Conservation (phyloP, 495 filamentous ascomycete genomes). For the Lophiostoma macrostomum region DNA sequence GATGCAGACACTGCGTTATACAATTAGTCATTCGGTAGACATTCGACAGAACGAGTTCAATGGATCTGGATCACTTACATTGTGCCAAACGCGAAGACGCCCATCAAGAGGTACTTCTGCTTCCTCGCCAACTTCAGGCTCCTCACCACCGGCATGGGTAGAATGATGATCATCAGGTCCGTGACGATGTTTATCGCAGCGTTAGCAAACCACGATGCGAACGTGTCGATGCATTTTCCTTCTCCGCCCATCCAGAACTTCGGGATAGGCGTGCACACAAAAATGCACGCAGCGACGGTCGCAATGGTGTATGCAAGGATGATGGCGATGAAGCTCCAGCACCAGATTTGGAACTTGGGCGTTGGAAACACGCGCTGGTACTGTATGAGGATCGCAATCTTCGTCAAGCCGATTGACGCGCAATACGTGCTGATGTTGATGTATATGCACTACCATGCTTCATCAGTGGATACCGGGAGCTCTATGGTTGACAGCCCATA, state of each 20-base stretch:
- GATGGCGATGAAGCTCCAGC: conserved; percentile 27
- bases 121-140: conserved; percentile 30
- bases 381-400: conserved; percentile 37
- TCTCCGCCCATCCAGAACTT: conserved; percentile 41
- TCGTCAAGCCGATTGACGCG: conserved; percentile 28
- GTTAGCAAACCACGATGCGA: conserved; percentile 50
- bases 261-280: conserved; percentile 35
- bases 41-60: background rate
- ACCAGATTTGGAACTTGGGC: conserved; percentile 22
- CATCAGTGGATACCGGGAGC: background rate
- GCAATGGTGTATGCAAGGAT: conserved; percentile 29
- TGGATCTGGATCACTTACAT: conserved; percentile 31
- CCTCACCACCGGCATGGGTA: conserved; percentile 35
- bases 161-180: conserved; percentile 48
- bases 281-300: conserved; percentile 33
- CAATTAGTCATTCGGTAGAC: background rate
- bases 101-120: conserved; percentile 35
- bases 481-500: background rate
- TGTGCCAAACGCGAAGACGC: conserved; percentile 36
- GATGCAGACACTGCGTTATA: conserved; percentile 29
- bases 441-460: conserved; percentile 26
- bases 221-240: conserved; percentile 44
- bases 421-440: conserved; percentile 30
- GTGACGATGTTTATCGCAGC: conserved; percentile 52
- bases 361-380: conserved; percentile 35